A percentile compares a stretch with the other conserved stretches of the same genome.
phyloP scores from a whole-genome alignment of 441 rosid species.

The Adansonia rubrostipa region DNA sequence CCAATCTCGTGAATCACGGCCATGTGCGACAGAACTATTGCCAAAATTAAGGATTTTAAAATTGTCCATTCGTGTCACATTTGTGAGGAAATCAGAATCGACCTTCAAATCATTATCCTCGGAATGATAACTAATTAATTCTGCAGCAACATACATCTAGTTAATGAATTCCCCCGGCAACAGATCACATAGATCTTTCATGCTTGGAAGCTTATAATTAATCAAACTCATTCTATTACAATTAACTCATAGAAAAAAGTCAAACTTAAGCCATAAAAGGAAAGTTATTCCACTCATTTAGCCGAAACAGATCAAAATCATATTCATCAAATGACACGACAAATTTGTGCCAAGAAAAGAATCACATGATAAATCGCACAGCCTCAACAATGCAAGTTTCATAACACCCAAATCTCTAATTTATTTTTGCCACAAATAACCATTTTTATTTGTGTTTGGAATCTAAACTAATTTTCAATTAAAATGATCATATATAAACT shows the following conservation, averaged over 20 bases:
- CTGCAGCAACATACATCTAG: slow-evolving; percentile 41
- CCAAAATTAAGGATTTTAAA: slow-evolving; percentile 73
- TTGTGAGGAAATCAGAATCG: slow-evolving; percentile 74
- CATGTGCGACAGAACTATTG: slow-evolving; percentile 62
- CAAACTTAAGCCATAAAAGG: neutral
- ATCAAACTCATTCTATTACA: slow-evolving; percentile 2
- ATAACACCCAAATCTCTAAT: neutral
- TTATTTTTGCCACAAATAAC: neutral
- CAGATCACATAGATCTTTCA: neutral
- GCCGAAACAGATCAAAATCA: neutral
- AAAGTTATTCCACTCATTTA: neutral
- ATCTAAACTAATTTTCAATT: neutral
- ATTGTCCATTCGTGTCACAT: slow-evolving; percentile 64
- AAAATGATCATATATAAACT: neutral
- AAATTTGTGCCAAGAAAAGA: neutral
- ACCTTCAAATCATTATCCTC: slow-evolving; percentile 48
- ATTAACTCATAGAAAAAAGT: neutral
- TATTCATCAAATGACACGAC: neutral
- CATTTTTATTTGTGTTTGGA: neutral
- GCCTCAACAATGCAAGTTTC: neutral
- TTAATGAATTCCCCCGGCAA: slow-evolving; percentile 8
- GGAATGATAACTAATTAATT: slow-evolving; percentile 30
- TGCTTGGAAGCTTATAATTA: neutral
- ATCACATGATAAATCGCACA: neutral
- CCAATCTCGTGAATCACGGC: slow-evolving; percentile 90